A percentile compares a stretch with the other conserved stretches of the same genome.
Evolutionary conservation across 2,329 filamentous ascomycete species (phyloP).

Genomic region (Aspergillus vadensis): DNA sequence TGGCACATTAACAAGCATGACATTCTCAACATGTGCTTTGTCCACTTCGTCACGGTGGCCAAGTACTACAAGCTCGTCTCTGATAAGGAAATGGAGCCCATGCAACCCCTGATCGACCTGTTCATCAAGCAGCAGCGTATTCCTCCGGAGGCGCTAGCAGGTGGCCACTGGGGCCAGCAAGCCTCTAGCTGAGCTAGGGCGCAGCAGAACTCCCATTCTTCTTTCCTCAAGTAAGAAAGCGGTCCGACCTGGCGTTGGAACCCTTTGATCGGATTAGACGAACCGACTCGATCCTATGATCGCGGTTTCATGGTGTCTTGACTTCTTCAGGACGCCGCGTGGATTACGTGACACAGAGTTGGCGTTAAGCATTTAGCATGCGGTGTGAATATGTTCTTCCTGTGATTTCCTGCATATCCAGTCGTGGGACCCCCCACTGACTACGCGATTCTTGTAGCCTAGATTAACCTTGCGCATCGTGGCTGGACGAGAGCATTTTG

Average conservation of each 20-base stretch:
- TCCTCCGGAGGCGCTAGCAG: constrained; percentile 62
- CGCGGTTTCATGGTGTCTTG: constrained; percentile 19
- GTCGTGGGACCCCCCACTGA: constrained; percentile 1
- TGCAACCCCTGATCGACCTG: constrained; percentile 90
- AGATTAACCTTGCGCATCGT: constrained; percentile 18
- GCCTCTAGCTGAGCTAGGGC: constrained; percentile 32
- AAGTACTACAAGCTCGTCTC: constrained; percentile 81
- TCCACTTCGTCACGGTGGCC: constrained; percentile 78
- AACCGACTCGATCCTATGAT: constrained; percentile 14
- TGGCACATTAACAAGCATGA: constrained; percentile 73
- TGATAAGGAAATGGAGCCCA: constrained; percentile 88
- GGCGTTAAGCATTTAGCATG: constrained; percentile 41
- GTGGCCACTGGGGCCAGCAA: constrained; percentile 47
- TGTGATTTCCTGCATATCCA: constrained; percentile 22
- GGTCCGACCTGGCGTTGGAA: constrained; percentile 40
- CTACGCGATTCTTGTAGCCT: constrained; percentile 10
- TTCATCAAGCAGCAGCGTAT: constrained; percentile 89
- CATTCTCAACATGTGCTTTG: constrained; percentile 84
- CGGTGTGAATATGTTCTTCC: constrained; percentile 33
- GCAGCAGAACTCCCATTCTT: neutral
- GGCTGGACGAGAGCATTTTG: constrained; percentile 13
- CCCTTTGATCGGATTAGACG: constrained; percentile 26
- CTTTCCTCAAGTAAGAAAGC: constrained; percentile 22
- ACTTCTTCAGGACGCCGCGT: constrained; percentile 17
- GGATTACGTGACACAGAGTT: constrained; percentile 27